Base-by-base conservation (phyloP, 1,284 basidiomycete genomes). In the Ustilago lituana region DNA sequence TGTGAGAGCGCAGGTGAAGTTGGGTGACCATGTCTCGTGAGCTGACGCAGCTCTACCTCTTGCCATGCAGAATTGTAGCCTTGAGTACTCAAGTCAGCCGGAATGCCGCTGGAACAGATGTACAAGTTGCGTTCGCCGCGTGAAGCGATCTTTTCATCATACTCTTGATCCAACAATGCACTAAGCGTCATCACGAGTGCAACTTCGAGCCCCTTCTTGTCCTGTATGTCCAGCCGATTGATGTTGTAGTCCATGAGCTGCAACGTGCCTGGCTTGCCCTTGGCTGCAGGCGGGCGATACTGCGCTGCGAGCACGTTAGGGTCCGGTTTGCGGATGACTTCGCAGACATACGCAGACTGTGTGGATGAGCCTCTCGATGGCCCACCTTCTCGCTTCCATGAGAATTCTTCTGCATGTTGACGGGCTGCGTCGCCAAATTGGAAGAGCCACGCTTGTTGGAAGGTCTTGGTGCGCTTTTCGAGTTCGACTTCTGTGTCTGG, bases 211-310 rank as follows among this genome's bases (percentile, higher is more conserved):
- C 91, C 82, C 70, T 60, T 53, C 40, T 57, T 63, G 74, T 93
- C 91, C 9, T 89, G 84, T 38, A 93, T 88, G 61, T 92, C 90
- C 74, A 93, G 88, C 87, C 90, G 84, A 70, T 91, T 87, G 26
- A 92, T 84, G 74, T 93, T 93, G 76, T 93, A 93, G 80, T 93
- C 90, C 15, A 93, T 84, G n/a, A 93, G 87, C 77, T 92, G 90
- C n/a, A 92, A 84, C 1, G 88, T 85, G 0, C 86, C 84, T 1
- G 89, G 88, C 73, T 87, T 89, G 41, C 89, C 84, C 32, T 87
- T 86, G 7, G 88, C 89, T 4, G 87, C 84, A 0, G 89, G 87
- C 3, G 65, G 59, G 48, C 91, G 89, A 77, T 89, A 91, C 14
- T 89, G 91, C 24, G 90, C 91, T 11, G 92, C 88, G 2, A 92